Base-by-base conservation (phyloP, 768 basidiomycete species). In the Trametes cingulata region DNA sequence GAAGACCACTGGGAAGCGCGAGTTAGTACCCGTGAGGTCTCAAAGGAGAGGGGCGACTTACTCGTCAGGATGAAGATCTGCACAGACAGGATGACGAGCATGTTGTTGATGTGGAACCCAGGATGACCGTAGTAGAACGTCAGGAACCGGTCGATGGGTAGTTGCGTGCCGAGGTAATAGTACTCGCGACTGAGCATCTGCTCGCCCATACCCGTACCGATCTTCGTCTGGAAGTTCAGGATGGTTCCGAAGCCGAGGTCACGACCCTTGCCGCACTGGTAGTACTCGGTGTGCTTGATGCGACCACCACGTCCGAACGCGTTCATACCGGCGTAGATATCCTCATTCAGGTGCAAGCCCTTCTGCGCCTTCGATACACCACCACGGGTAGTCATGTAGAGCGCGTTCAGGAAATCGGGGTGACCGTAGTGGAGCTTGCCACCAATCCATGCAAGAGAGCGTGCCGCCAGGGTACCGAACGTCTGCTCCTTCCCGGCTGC, bases 181-280 rank as follows among this genome's bases (percentile, higher is more conserved):
- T 99, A 98, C 76, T 98, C 97, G 63, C 97, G 86, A 77, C 94
- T 97, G 69, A 99, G 83, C 93, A 98, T 93, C 75, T 99, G 97
- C 73, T 99, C 97, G 37, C 97, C 97, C 97, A 99, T 99, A 74
- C 97, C 97, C n/a, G 95, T 98, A 13, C 97, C 96, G 68, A 99
- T 95, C 85, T 99, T 99, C 57, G 97, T 99, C 82, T 94, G 91
- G 90, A 99, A 99, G 76, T 99, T 99, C 68, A 99, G 78, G 70
- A 98, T 98, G 20, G 97, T 99, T 33, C 96, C 96, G 74, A 99
- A 98, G 24, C 97, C 97, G 61, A 99, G 85, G 80, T 98, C 97
- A 74, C 97, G 89, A 56, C 97, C 97, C 76, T 98, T 98, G 49
- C 96, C 95, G 70, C 96, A 98, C 76, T 98, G 96, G 73, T 95